phyloP scores from a whole-genome alignment of 305 asterid genomes.

The Andrographis paniculata region DNA sequence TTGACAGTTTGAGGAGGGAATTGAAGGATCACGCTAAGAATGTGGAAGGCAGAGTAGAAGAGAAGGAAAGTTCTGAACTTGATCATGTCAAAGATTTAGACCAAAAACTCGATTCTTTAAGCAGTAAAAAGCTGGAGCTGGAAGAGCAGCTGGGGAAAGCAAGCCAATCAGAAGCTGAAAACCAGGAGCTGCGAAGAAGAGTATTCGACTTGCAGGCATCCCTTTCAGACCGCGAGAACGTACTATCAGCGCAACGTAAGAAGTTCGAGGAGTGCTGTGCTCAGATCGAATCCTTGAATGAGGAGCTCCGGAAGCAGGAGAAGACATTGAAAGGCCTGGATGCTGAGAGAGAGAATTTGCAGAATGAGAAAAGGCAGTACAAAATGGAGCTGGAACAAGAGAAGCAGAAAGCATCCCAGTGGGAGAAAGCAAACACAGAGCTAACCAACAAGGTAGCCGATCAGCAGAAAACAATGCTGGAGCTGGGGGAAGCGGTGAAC shows the following conservation, averaged over 20 bases:
- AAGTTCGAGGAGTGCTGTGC: constrained; percentile 13
- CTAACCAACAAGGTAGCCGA: constrained; percentile 20
- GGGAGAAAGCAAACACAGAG: constrained; percentile 27
- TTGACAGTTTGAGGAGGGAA: constrained; percentile 32
- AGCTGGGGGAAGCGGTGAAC: constrained; percentile 22
- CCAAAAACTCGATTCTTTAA: constrained; percentile 24
- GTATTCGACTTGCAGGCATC: constrained; percentile 26
- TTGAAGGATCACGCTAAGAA: constrained; percentile 9
- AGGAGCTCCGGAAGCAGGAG: constrained; percentile 19
- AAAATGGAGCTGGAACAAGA: constrained; percentile 23
- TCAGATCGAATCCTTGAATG: constrained; percentile 19
- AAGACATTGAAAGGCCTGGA: constrained; percentile 15
- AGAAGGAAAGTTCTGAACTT: constrained; percentile 19
- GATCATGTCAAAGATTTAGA: constrained; percentile 25
- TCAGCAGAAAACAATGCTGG: constrained; percentile 27
- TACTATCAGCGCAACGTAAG: constrained; percentile 12
- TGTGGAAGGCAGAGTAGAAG: no score
- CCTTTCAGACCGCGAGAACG: constrained; percentile 15
- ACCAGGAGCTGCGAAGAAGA: constrained; percentile 25
- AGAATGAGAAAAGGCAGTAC: constrained; percentile 5
- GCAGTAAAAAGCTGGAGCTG: constrained; percentile 25
- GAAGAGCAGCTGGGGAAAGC: constrained; percentile 36
- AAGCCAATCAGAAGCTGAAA: constrained; percentile 22
- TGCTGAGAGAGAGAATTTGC: constrained; percentile 18
- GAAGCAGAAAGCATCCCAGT: constrained; percentile 4